Conservation (phyloP, 768 basidiomycete genomes). For the Hygrophoropsis aurantiaca region DNA sequence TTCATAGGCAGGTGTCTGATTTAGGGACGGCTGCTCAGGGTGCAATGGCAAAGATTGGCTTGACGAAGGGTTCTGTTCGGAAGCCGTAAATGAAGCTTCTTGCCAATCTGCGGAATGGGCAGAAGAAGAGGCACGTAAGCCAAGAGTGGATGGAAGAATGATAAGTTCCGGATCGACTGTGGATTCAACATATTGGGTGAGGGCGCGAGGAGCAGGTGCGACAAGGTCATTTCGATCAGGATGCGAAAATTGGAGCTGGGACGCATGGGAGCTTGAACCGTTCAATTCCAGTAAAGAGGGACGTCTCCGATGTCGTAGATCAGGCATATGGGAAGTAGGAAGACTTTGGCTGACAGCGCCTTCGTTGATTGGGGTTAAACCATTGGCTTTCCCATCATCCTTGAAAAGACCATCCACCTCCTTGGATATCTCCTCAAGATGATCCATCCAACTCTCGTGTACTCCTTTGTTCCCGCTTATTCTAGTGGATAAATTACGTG, state of each 20-base stretch:
- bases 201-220: slow-evolving; percentile 68
- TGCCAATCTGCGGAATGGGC: slow-evolving; percentile 18
- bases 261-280: slow-evolving; percentile 21
- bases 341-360: slow-evolving; percentile 44
- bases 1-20: slow-evolving; percentile 57
- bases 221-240: slow-evolving; percentile 56
- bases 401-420: slow-evolving; percentile 62
- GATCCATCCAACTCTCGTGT: slow-evolving; percentile 63
- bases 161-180: slow-evolving; percentile 53
- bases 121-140: slow-evolving; percentile 46
- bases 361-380: slow-evolving; percentile 10
- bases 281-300: slow-evolving; percentile 46
- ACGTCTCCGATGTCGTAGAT: slow-evolving; percentile 37
- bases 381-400: slow-evolving; percentile 14
- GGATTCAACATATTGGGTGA: slow-evolving; percentile 73
- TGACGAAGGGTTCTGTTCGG: slow-evolving; percentile 3
- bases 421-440: slow-evolving; percentile 63
- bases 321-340: slow-evolving; percentile 36
- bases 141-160: slow-evolving; percentile 68
- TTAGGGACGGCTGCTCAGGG: slow-evolving; percentile 40
- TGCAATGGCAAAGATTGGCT: slow-evolving; percentile 9
- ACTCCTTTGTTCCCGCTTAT: slow-evolving; percentile 45
- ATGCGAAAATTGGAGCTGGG: slow-evolving; percentile 52
- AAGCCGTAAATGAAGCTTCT: neutral
- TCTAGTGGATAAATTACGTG: slow-evolving; percentile 51